Conservation (phyloP, 345 rosid species). For the Kernera saxatilis region DNA sequence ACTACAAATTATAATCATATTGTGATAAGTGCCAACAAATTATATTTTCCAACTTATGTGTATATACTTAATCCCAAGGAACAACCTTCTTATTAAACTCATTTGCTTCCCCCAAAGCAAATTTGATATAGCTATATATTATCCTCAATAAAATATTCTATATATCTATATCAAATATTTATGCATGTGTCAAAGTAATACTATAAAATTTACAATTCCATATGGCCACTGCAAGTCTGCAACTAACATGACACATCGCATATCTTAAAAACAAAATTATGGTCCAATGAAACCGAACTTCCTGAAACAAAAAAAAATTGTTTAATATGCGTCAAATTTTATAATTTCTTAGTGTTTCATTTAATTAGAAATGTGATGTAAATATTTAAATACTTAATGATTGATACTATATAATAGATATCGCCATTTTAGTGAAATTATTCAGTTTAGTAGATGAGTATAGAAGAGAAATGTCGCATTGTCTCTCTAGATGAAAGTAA, state of each 20-base stretch:
- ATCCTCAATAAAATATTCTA: neutral
- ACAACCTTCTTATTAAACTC: neutral
- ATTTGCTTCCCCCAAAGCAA: neutral
- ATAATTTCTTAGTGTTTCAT: too few relatives aligned
- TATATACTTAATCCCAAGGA: neutral
- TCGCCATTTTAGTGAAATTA: neutral
- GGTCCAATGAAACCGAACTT: neutral
- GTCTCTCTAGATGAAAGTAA: constrained; percentile 7
- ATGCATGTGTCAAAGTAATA: neutral
- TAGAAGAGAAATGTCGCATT: neutral
- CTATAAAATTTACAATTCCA: neutral
- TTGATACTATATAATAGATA: neutral
- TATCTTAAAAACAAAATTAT: neutral
- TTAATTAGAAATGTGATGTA: neutral
- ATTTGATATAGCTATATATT: neutral
- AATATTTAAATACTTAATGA: neutral
- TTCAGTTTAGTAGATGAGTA: neutral
- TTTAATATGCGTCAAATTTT: neutral
- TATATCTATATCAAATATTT: neutral
- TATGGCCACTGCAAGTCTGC: neutral
- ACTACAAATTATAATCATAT: neutral
- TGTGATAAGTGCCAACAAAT: neutral
- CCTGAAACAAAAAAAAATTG: neutral
- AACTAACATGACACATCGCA: neutral
- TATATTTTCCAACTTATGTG: neutral